Base-by-base conservation (phyloP, 805 yeast genomes). In the Candida berthetii region DNA sequence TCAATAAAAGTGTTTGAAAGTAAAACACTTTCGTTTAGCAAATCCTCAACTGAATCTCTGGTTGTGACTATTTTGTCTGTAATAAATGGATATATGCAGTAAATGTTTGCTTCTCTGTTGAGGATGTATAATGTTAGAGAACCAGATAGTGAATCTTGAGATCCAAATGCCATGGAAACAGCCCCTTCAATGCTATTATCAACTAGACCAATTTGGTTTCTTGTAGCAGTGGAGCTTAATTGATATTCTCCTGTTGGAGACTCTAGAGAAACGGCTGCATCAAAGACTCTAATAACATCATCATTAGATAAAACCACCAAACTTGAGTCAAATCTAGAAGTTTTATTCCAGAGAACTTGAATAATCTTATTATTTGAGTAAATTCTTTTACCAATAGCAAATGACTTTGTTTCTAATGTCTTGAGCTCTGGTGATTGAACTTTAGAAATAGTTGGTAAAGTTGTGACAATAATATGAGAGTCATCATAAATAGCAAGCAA, bases 41-140 rank as follows among this genome's bases (percentile, higher is more conserved):
- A 39, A 3, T 48, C 52, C 42, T 60, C 58, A 5, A 66, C 40
- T 49, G 64, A 59, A 2, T 50, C 44, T 29, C 55, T 46, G 1
- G 69, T 39, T n/a, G 69, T 64, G 1, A 68, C 56, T 22, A 78
- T 49, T 20, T 64, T 57, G 1, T 55, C 45, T 0, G 90, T 87
- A 17, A 75, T 50, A 54, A 80, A 81, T n/a, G 93, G 93, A 47
- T 72, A 77, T 3, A 84, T 60, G 1, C 73, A 64, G 50, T 71
- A 81, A 1, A 85, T 45, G 47, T 83, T 85, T 13, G 82, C 79
- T 40, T 78, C 83, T 9, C 61, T 54, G 9, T 72, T 71, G 40
- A 78, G 50, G 8, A 81, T 53, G 50, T 73, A 78, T 17, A 84
- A 59, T 0, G 85, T 71, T 39, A 82, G 50, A 3, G 69, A 67